Percentiles rank a stretch among this genome's conserved stretches.
Conservation (phyloP, 192 early-diverging fungal genomes). For the Mortierella claussenii region DNA sequence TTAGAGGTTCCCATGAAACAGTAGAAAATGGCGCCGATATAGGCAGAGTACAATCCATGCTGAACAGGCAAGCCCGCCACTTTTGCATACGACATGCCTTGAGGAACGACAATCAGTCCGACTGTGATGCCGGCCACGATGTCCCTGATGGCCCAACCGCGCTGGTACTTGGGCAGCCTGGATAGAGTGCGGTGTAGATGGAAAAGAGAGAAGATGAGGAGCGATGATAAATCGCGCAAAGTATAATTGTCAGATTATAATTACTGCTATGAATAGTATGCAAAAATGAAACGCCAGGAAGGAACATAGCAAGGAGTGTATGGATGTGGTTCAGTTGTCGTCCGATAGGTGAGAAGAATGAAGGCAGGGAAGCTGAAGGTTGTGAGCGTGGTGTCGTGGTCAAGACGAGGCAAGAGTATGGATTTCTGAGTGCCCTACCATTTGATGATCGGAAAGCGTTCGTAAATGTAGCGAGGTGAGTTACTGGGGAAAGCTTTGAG, state of each 20-base stretch:
- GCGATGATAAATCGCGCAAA: too few species aligned
- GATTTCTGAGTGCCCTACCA: slow-evolving; percentile 21
- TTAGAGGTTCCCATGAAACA: slow-evolving; percentile 82
- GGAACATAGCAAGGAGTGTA: too few species aligned
- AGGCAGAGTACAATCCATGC: slow-evolving; percentile 82
- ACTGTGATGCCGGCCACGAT: slow-evolving; percentile 81
- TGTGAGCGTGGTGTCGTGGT: neutral
- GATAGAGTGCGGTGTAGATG: neutral
- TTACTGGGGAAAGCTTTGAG: slow-evolving; percentile 36
- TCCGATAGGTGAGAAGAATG: too few species aligned
- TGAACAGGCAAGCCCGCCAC: slow-evolving; percentile 72
- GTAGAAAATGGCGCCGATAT: slow-evolving; percentile 71
- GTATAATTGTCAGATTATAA: too few species aligned
- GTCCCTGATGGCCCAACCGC: slow-evolving; percentile 61
- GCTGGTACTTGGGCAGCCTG: slow-evolving; percentile 54
- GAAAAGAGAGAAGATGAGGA: too few species aligned
- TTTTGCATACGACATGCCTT: slow-evolving; percentile 78
- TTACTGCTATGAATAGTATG: too few species aligned
- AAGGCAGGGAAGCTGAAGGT: too few species aligned
- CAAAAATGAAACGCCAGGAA: too few species aligned
- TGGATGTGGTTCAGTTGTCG: too few species aligned
- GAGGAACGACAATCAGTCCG: slow-evolving; percentile 79
- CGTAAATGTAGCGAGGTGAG: slow-evolving; percentile 24
- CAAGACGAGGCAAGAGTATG: neutral
- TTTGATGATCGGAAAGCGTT: slow-evolving; percentile 46